Base-by-base conservation (phyloP, 1,139 yeast genomes). In the Scheffersomyces insectosa region DNA sequence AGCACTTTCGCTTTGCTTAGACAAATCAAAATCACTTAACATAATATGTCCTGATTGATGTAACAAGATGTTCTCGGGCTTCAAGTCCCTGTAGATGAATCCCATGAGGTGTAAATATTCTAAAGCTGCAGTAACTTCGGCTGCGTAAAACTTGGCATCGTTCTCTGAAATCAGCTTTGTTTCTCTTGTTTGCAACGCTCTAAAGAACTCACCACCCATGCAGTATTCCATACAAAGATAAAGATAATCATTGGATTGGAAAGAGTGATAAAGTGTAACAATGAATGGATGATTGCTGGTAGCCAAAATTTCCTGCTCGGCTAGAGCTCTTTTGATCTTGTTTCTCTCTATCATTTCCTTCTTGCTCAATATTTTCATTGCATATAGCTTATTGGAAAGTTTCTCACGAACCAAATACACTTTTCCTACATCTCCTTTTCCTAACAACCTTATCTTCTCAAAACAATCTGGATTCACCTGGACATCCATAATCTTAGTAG, bases 181-280 rank as follows among this genome's bases (percentile, higher is more conserved):
- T 48, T 84, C 87, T 48, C 97, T 77, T 0, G 97, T 90, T 66
- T 95, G 99, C 42, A 95, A 69, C 0, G 99, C 99, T 46, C 99
- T 74, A 72, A 95, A 95, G 61, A 95, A 95, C 66, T 95, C 99
- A 38, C 99, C 99, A 15, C 99, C 99, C 95, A 93, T 90, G 62
- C 99, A 95, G 59, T 93, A 95, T 64, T 95, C 99, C 97, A 95
- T 91, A 62, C 99, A 95, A 41, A 95, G 77, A 59, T 91, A 95
- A n/a, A 95, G 68, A 60, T 87, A 83, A 52, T 91, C 97, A 44
- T 88, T 95, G 10, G 96, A 86, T 65, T 95, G 99, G 70, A 95
- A 95, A 0, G 97, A 90, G 65, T 95, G 99, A 60, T 95, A 91
- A 37, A 95, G 73, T 0, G 99, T 90, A 36, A 95, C 98, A 56